Evolutionary conservation across 306 rosid genomes (phyloP), one percentile per base, ranked within the genome.

Genomic region (Dalbergia oliveri): DNA sequence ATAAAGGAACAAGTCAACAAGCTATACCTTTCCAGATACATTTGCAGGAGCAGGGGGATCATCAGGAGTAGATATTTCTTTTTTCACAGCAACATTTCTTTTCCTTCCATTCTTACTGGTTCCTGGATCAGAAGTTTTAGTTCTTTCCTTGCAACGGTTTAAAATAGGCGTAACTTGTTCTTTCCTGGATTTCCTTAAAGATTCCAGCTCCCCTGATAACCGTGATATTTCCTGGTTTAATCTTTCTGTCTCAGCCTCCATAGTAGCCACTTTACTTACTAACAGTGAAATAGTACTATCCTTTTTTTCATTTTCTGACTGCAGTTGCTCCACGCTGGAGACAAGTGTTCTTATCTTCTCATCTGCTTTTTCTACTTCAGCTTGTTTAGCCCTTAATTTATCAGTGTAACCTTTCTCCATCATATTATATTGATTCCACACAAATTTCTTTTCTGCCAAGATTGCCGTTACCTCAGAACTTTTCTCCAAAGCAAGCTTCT

Each of bases 371-470:
- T 86, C 89, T 16, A 90, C 86, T 81, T 96, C 97, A 56, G 82
- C 72, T 70, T 74, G 66, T 70, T 84, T 88, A 26, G 76, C 84
- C 85, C 74, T 86, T 79, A 92, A 84, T 79, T 91, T 94, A 57
- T 72, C 26, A 5, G 35, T 13, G 63, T 75, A 89, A 26, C 91
- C 88, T 0, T 71, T 83, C 73, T 94, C 98, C 97, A 89, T 81
- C 75, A 86, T 72, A 16, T 79, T 84, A 81, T 85, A 92, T 33
- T 91, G 98, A 75, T 94, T 93, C 98, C 97, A 91, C 39, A 88
- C 91, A 56, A 94, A 94, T n/a, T 81, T 77, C 85, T 94, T 92
- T 89, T 92, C 97, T 7, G 91, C 83, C 88, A 89, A 61, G 19
- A 94, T 88, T 34, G 94, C 88, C 5, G 88, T 82, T 67, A 88